Evolutionary conservation across 139 green algal genomes (phyloP).

Genomic region (Trebouxia sp.): DNA sequence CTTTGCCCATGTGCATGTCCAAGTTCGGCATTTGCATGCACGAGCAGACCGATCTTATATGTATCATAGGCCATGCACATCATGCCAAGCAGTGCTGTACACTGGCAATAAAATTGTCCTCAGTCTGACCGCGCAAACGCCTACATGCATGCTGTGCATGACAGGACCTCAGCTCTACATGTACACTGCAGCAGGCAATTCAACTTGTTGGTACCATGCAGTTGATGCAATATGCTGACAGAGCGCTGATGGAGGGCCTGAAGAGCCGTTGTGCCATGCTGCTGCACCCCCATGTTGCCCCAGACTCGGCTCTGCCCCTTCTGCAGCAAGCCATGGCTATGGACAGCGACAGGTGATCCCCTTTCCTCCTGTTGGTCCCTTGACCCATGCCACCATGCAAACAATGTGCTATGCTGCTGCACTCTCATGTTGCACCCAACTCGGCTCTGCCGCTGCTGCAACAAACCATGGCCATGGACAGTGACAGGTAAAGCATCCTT

Average conservation of each 20-base stretch:
- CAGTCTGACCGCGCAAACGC: too few relatives aligned
- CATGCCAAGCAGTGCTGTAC: too few relatives aligned
- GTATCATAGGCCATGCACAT: too few relatives aligned
- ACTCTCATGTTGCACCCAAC: neutral
- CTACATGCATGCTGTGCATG: too few relatives aligned
- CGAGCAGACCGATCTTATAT: too few relatives aligned
- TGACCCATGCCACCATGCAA: too few relatives aligned
- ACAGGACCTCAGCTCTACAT: too few relatives aligned
- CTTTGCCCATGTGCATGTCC: too few relatives aligned
- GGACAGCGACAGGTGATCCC: conserved; percentile 21
- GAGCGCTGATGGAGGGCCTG: conserved; percentile 22
- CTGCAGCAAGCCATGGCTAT: conserved; percentile 28
- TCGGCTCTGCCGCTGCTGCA: conserved; percentile 14
- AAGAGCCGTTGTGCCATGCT: conserved; percentile 28
- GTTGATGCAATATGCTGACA: conserved; percentile 32
- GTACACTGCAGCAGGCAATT: too few relatives aligned
- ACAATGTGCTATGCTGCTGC: conserved; percentile 5
- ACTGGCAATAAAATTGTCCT: too few relatives aligned
- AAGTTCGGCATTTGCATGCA: too few relatives aligned
- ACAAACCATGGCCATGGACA: conserved; percentile 19
- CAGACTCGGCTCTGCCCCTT: conserved; percentile 16
- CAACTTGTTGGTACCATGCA: too few relatives aligned
- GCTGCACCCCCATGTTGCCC: conserved; percentile 25
- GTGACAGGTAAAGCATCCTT: neutral
- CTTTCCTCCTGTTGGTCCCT: neutral